Percentiles rank a stretch among this genome's conserved stretches.
These are phyloP conservation scores for Penicillium tannophilum DNA, from an alignment of 495 filamentous ascomycete species.

Conservation along the genomic window DNA sequence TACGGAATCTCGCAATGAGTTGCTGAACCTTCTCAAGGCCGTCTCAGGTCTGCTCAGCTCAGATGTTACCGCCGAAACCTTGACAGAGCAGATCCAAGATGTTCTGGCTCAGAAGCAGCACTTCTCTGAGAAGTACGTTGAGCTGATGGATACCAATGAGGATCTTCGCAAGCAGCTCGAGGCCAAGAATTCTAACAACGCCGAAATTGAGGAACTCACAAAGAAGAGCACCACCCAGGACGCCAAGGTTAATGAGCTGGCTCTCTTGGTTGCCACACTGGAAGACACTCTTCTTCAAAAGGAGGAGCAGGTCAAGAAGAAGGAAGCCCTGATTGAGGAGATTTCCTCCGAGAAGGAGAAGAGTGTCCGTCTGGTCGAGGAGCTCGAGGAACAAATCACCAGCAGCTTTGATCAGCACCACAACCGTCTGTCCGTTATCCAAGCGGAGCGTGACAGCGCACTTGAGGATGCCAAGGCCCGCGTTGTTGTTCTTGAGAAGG, in stretches of 20 bases:
- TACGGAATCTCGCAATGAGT: slow-evolving; percentile 66
- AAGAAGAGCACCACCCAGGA: slow-evolving; percentile 42
- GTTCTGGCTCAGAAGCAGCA: slow-evolving; percentile 47
- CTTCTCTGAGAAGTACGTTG: slow-evolving; percentile 48
- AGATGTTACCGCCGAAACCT: slow-evolving; percentile 47
- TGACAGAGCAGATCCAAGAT: slow-evolving; percentile 51
- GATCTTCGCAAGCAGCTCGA: slow-evolving; percentile 58
- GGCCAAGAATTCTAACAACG: slow-evolving; percentile 41
- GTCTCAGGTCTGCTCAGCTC: slow-evolving; percentile 54
- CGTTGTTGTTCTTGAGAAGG: slow-evolving; percentile 48
- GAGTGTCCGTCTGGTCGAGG: slow-evolving; percentile 86
- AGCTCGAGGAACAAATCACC: slow-evolving; percentile 96
- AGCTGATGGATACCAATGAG: slow-evolving; percentile 45
- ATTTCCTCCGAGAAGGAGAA: slow-evolving; percentile 70
- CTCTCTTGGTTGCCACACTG: slow-evolving; percentile 56
- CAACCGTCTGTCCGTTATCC: slow-evolving; percentile 74
- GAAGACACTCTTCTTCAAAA: slow-evolving; percentile 68
- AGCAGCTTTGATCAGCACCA: slow-evolving; percentile 93
- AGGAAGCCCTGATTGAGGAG: slow-evolving; percentile 60
- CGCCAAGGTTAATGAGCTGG: slow-evolving; percentile 52
- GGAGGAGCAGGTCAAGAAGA: slow-evolving; percentile 71
- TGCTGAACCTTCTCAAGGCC: slow-evolving; percentile 59
- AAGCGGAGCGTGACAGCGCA: slow-evolving; percentile 55
- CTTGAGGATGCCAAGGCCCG: slow-evolving; percentile 51
- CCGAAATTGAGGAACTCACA: slow-evolving; percentile 37